Conservation (phyloP, 164 flowering plant species). For the Akebia trifoliata region DNA sequence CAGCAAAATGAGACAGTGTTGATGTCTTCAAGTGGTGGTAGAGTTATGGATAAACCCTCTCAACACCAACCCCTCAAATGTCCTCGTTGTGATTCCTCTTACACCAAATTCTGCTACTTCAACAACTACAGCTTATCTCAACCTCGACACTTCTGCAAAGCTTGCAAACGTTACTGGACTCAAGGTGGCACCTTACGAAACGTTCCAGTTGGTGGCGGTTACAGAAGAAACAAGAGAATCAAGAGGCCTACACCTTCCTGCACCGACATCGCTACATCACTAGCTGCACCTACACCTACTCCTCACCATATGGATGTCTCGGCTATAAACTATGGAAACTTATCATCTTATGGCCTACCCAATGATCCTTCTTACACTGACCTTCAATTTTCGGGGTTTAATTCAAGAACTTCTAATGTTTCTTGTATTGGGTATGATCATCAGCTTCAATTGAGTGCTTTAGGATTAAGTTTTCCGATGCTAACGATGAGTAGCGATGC, state of each 20-base stretch:
- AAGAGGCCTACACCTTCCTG: conserved; percentile 32
- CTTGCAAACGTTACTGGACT: conserved; percentile 85
- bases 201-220: conserved; percentile 84
- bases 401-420: conserved; percentile 19
- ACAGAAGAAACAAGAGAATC: conserved; percentile 61
- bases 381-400: conserved; percentile 27
- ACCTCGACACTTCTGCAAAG: conserved; percentile 83
- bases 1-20: conserved; percentile 11
- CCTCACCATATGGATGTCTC: conserved; percentile 18
- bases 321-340: conserved; percentile 15
- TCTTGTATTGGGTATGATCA: conserved; percentile 17
- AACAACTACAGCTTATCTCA: conserved; percentile 85
- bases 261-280: conserved; percentile 14
- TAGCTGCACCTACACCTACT: not conserved
- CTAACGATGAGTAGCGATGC: conserved; percentile 9
- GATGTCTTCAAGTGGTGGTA: conserved; percentile 14
- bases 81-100: conserved; percentile 76
- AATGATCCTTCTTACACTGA: conserved; percentile 26
- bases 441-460: conserved; percentile 30
- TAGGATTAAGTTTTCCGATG: conserved; percentile 55
- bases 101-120: conserved; percentile 86
- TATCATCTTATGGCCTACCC: conserved; percentile 37
- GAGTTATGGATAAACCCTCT: conserved; percentile 15
- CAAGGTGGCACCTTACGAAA: conserved; percentile 76
- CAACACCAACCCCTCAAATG: conserved; percentile 39